Evolutionary conservation across 805 yeast species (phyloP).

Genomic region (Candida sakaeoensis): DNA sequence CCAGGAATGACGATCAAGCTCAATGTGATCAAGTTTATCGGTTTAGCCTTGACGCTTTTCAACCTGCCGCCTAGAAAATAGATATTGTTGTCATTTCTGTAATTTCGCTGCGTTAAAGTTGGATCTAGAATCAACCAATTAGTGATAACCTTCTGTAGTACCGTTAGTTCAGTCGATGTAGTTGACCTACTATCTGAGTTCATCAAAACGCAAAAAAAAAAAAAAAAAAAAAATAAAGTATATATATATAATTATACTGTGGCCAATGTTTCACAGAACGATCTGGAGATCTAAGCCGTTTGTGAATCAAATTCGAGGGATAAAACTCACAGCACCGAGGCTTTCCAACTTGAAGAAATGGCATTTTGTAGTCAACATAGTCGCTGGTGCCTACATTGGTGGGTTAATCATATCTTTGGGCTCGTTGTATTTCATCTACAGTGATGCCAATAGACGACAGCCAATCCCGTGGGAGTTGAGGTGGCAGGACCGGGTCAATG

Average conservation of each 20-base stretch:
- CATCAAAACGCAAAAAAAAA: background rate
- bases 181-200: background rate
- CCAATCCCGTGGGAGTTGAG: constrained; percentile 37
- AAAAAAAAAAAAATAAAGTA: too few species aligned
- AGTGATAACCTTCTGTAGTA: constrained; percentile 16
- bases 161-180: constrained; percentile 4
- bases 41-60: constrained; percentile 39
- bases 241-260: too few species aligned
- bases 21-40: constrained; percentile 36
- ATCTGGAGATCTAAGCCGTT: background rate
- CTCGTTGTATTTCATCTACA: constrained; percentile 35
- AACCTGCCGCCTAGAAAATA: constrained; percentile 68
- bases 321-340: background rate
- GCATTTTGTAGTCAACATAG: constrained; percentile 22
- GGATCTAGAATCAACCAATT: constrained; percentile 31
- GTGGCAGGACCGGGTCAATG: constrained; percentile 28
- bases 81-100: constrained; percentile 39
- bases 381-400: constrained; percentile 43
- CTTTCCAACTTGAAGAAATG: constrained; percentile 4
- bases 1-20: constrained; percentile 39
- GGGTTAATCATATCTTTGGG: constrained; percentile 37
- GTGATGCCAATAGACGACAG: constrained; percentile 37
- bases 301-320: background rate
- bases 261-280: constrained; percentile 1
- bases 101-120: constrained; percentile 25